Evolutionary conservation across 2,329 filamentous ascomycete species (phyloP).

Genomic region (Exophiala phaeomuriformis): DNA sequence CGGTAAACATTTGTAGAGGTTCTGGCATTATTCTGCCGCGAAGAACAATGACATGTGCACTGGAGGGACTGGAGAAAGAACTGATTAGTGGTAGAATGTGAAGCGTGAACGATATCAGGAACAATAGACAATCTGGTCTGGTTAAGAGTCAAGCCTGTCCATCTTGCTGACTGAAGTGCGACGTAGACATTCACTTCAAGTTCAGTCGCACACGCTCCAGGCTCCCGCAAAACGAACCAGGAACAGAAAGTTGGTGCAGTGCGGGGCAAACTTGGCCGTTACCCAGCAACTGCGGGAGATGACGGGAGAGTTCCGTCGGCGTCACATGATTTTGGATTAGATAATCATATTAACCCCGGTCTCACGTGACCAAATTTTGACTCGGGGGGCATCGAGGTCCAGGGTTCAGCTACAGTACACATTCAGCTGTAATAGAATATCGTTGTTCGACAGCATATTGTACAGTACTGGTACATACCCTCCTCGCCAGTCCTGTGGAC

Average conservation of each 20-base stretch:
- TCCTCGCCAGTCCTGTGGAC: not conserved
- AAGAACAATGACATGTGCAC: not conserved
- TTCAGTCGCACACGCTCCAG: not conserved
- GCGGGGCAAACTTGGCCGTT: not conserved
- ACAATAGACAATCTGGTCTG: not conserved
- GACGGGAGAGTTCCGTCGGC: not conserved
- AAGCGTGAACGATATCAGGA: not conserved
- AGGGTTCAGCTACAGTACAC: not conserved
- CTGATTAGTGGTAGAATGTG: too few relatives aligned
- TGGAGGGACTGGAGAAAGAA: not conserved
- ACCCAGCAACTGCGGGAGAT: not conserved
- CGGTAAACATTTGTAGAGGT: too few relatives aligned
- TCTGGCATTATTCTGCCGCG: not conserved
- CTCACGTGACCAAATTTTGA: too few relatives aligned
- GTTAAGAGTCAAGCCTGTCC: not conserved
- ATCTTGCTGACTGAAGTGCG: not conserved
- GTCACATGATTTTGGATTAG: not conserved
- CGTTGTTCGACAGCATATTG: too few relatives aligned
- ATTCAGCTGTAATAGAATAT: not conserved
- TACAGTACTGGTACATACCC: too few relatives aligned
- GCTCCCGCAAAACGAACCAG: not conserved
- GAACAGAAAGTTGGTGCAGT: not conserved
- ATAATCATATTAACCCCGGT: too few relatives aligned
- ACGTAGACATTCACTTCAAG: not conserved
- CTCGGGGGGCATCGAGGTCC: too few relatives aligned